phyloP scores from a whole-genome alignment of 2,329 filamentous ascomycete species.

The Blastomyces percursus region DNA sequence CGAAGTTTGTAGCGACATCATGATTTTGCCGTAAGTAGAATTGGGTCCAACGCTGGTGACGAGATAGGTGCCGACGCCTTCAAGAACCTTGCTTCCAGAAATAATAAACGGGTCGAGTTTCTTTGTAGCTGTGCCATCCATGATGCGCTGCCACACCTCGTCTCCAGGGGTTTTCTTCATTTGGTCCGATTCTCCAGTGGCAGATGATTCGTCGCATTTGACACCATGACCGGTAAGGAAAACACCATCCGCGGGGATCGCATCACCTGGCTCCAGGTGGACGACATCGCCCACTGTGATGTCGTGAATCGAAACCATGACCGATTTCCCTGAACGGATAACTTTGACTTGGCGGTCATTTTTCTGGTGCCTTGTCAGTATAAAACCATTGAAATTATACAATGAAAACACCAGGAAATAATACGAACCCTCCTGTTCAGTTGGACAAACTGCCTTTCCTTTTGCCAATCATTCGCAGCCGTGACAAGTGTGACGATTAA shows the following conservation, averaged over 20 bases:
- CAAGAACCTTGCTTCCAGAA: conserved; percentile 67
- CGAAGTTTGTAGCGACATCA: conserved; percentile 62
- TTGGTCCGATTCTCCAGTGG: conserved; percentile 62
- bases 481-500: conserved; percentile 53
- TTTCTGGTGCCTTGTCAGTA: conserved; percentile 37
- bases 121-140: conserved; percentile 41
- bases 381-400: not conserved
- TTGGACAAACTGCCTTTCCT: conserved; percentile 54
- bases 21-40: conserved; percentile 63
- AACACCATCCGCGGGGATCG: conserved; percentile 60
- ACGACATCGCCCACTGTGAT: conserved; percentile 60
- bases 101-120: conserved; percentile 63
- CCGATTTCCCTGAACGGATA: conserved; percentile 54
- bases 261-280: conserved; percentile 57
- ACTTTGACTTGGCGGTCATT: conserved; percentile 56
- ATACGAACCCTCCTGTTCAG: conserved; percentile 42
- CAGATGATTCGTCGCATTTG: conserved; percentile 63
- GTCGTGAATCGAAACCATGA: conserved; percentile 54
- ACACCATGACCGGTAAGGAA: conserved; percentile 56
- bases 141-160: conserved; percentile 47
- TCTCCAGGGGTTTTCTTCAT: conserved; percentile 55
- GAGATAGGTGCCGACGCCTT: conserved; percentile 64
- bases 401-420: not conserved
- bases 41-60: conserved; percentile 62
- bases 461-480: conserved; percentile 57